Conservation (phyloP, 805 yeast species). For the Blastobotrys terrestris region DNA sequence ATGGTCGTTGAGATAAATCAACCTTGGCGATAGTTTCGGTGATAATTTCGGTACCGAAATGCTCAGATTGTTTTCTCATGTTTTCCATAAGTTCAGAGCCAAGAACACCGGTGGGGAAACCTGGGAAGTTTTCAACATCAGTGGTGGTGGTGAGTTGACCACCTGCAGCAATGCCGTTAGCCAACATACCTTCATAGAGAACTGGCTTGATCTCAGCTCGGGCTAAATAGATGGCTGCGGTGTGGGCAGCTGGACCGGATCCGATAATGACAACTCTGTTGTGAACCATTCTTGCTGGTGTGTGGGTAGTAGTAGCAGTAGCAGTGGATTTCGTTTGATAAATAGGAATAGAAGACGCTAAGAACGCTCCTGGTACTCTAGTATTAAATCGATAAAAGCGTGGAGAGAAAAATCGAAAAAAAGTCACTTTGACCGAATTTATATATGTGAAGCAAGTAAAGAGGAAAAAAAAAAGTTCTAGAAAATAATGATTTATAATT, state of each 20-base stretch:
- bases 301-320: no score
- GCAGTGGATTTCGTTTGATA: neutral
- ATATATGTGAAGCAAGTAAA: neutral
- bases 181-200: conserved; percentile 91
- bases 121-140: conserved; percentile 98
- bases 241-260: conserved; percentile 99
- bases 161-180: conserved; percentile 98
- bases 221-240: conserved; percentile 95
- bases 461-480: neutral
- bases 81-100: conserved; percentile 88
- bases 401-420: neutral
- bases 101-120: conserved; percentile 88
- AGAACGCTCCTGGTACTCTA: neutral
- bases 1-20: conserved; percentile 81
- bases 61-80: conserved; percentile 82
- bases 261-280: conserved; percentile 44
- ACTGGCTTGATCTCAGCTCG: conserved; percentile 95
- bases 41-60: conserved; percentile 89
- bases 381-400: neutral
- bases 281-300: conserved; percentile 24
- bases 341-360: neutral
- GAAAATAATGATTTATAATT: neutral
- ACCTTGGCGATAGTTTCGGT: conserved; percentile 94
- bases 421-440: neutral
- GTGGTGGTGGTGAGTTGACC: conserved; percentile 99